Conservation (phyloP, 306 rosid species). For the Senna tora region DNA sequence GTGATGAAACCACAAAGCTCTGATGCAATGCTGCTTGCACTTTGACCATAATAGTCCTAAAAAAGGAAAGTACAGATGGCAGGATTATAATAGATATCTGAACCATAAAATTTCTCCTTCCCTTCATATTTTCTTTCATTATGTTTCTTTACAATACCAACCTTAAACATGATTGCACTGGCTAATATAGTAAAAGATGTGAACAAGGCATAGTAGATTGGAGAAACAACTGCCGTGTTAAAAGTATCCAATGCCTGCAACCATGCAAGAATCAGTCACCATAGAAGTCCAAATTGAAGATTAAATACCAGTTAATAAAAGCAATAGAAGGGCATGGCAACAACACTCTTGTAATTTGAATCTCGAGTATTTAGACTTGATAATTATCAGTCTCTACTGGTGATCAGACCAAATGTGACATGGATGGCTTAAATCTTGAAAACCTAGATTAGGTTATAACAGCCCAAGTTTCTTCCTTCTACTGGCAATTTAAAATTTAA, state of each 20-base stretch:
- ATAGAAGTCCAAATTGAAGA: constrained; percentile 35
- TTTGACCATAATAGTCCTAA: constrained; percentile 93
- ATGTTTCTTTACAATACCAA: constrained; percentile 40
- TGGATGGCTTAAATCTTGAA: constrained; percentile 17
- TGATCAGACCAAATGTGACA: constrained; percentile 23
- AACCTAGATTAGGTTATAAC: background rate
- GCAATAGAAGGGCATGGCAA: constrained; percentile 12
- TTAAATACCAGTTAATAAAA: constrained; percentile 23
- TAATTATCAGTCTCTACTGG: constrained; percentile 11
- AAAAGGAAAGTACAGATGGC: constrained; percentile 24
- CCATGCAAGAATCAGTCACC: constrained; percentile 24
- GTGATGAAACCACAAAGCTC: constrained; percentile 88
- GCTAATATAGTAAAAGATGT: constrained; percentile 86
- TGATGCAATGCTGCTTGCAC: constrained; percentile 75
- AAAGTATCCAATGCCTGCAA: constrained; percentile 89
- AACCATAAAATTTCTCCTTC: constrained; percentile 36
- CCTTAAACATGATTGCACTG: constrained; percentile 94
- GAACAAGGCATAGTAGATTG: constrained; percentile 88
- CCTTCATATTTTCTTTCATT: constrained; percentile 10
- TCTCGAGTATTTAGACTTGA: background rate
- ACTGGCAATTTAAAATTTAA: background rate
- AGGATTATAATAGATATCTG: constrained; percentile 17
- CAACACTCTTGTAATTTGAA: constrained; percentile 8
- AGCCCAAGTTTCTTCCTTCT: background rate
- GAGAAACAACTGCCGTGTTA: constrained; percentile 85